Evolutionary conservation across 805 yeast species (phyloP).

Genomic region (Kuraishia floccosa): DNA sequence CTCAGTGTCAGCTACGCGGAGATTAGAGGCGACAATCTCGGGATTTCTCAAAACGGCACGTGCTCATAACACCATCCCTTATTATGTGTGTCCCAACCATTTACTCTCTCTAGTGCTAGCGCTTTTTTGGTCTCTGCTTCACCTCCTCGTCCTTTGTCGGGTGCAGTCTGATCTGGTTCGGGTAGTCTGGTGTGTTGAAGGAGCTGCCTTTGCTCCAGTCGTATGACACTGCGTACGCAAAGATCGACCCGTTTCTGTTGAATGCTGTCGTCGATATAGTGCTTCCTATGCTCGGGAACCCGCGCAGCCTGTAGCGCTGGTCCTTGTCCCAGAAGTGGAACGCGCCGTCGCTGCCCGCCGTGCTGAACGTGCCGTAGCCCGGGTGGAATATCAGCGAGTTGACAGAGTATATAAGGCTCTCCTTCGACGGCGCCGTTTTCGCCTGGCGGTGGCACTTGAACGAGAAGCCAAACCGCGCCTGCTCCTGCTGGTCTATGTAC

Average conservation of each 20-base stretch:
- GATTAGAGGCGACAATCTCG: no score
- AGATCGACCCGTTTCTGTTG: slow-evolving; percentile 71
- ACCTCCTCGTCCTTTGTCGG: slow-evolving; percentile 81
- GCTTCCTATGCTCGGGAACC: slow-evolving; percentile 55
- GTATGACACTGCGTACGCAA: slow-evolving; percentile 87
- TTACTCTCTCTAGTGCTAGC: no score
- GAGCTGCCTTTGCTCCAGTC: slow-evolving; percentile 94
- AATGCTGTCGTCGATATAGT: slow-evolving; percentile 72
- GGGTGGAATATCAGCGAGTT: slow-evolving; percentile 85
- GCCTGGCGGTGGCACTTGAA: slow-evolving; percentile 89
- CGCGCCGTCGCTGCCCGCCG: slow-evolving; percentile 93
- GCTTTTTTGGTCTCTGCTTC: slow-evolving; percentile 34
- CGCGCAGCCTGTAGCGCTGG: slow-evolving; percentile 76
- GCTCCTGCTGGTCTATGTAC: slow-evolving; percentile 77
- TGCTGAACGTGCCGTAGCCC: slow-evolving; percentile 77
- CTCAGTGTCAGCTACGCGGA: no score
- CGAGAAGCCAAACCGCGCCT: slow-evolving; percentile 64
- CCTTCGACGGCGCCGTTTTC: slow-evolving; percentile 38
- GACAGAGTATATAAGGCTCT: slow-evolving; percentile 65
- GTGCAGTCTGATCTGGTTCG: slow-evolving; percentile 72
- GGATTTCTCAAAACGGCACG: no score
- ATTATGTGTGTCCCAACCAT: no score
- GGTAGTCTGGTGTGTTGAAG: slow-evolving; percentile 64
- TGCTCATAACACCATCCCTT: no score
- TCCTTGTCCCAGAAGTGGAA: slow-evolving; percentile 96